Conservation (phyloP, 2,329 filamentous ascomycete species). For the Alternaria alternata region DNA sequence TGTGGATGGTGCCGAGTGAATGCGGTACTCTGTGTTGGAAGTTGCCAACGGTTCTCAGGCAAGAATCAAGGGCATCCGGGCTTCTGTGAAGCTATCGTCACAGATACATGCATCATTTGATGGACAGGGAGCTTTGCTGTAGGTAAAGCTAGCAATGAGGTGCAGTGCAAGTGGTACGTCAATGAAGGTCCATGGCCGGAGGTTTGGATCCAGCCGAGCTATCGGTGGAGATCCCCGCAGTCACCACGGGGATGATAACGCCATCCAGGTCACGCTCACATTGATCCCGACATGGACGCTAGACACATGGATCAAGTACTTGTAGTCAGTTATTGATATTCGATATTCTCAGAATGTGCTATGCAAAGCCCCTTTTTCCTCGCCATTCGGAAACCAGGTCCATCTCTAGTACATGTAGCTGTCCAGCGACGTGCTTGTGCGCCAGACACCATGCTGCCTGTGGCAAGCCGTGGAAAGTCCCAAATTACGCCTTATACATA, state of each 20-base stretch:
- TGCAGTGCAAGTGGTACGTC: constrained; percentile 14
- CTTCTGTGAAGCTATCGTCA: constrained; percentile 26
- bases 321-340: constrained; percentile 4
- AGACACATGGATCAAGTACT: neutral
- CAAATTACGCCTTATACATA: constrained; percentile 26
- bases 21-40: constrained; percentile 27
- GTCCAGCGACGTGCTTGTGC: constrained; percentile 4
- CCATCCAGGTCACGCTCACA: constrained; percentile 12
- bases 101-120: constrained; percentile 43
- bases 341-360: constrained; percentile 2
- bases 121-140: constrained; percentile 8
- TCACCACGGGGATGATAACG: constrained; percentile 17
- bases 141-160: constrained; percentile 12
- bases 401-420: constrained; percentile 9
- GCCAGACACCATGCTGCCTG: constrained; percentile 11
- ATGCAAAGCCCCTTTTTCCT: constrained; percentile 8
- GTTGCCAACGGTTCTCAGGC: constrained; percentile 16
- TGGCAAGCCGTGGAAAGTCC: constrained; percentile 29
- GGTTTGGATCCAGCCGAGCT: constrained; percentile 20
- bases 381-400: neutral
- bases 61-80: constrained; percentile 40
- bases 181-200: constrained; percentile 9
- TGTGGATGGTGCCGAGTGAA: constrained; percentile 20
- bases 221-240: constrained; percentile 21
- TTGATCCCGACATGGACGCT: neutral